Percentiles rank a stretch among this genome's conserved stretches.
phyloP scores from a whole-genome alignment of 1,284 basidiomycete genomes.

The Rhodotorula glutinis region DNA sequence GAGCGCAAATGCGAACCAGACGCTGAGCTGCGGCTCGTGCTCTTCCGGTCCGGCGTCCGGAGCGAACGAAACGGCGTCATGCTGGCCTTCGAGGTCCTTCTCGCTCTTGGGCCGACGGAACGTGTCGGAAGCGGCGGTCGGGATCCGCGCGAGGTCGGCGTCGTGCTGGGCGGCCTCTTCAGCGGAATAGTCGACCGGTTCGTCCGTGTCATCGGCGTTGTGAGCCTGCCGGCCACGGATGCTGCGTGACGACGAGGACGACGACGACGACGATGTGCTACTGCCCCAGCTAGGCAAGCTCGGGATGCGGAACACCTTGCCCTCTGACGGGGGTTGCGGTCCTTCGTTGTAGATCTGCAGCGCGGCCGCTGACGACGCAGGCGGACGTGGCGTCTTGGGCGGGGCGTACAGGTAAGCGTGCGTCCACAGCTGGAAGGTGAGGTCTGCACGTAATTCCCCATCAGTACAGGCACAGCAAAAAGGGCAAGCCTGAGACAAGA shows the following conservation, averaged over 20 bases:
- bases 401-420: conserved; percentile 53
- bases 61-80: not conserved
- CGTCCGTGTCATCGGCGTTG: not conserved
- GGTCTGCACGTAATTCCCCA: conserved; percentile 39
- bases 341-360: conserved; percentile 41
- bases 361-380: conserved; percentile 16
- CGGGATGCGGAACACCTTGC: conserved; percentile 45
- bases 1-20: not conserved
- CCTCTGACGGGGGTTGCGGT: conserved; percentile 43
- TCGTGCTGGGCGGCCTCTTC: not conserved
- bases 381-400: conserved; percentile 20
- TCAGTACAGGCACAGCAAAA: not conserved
- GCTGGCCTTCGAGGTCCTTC: not conserved
- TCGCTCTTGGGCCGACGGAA: not conserved
- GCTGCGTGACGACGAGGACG: not conserved
- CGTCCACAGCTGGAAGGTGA: conserved; percentile 61
- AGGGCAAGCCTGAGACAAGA: conserved; percentile 56
- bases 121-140: not conserved
- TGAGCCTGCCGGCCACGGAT: not conserved
- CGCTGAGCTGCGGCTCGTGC: not conserved
- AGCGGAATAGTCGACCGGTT: not conserved
- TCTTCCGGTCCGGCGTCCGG: not conserved
- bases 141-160: not conserved
- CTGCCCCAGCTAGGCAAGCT: conserved; percentile 43
- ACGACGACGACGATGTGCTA: not conserved